Evolutionary conservation across 2,329 filamentous ascomycete genomes (phyloP), one percentile per base, ranked within the genome.

Genomic region (Neofusicoccum umdonicola): DNA sequence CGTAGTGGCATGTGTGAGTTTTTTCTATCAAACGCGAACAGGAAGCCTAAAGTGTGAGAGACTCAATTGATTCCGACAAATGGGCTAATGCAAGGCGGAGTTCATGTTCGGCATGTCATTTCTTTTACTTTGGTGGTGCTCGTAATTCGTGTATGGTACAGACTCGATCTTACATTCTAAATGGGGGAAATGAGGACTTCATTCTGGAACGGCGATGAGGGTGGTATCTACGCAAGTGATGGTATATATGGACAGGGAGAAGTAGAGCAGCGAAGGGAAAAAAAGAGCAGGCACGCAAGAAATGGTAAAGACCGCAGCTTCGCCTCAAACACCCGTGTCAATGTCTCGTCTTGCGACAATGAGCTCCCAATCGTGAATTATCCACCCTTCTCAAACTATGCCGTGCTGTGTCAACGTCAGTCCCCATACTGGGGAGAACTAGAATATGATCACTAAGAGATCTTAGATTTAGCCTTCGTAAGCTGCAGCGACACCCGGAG

Each of bases 401-500:
- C 17, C 6, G 11, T 22, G 31, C 31, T 31, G 8, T 44, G 22
- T n/a, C 27, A 47, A 37, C 35, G 56, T 37, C 27, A 19, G 37
- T 17, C 31, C 17, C 15, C 34, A 17, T 15, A 4, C n/a, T 17
- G n/a, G 17, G 37, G 56, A n/a, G 37, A n/a, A 22, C 42, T 60
- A n/a, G 9, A 39, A 19, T 13, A 17, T 22, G 9, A 15, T 11
- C 17, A 6, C n/a, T 17, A 31, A 37, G n/a, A 22, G n/a, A 11
- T 27, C 11, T 19, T 15, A 13, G 1, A 11, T 15, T 63, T 44
- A 65, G 22, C 31, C 31, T 6, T 52, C 69, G 27, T 76, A 78
- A 42, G 64, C 67, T n/a, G 69, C 72, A 22, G 76, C 77, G 65
- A 80, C 72, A 3, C 79, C 79, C 3, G 81, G 79, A 31, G 79